These are phyloP conservation scores for Lupinus albus DNA, from an alignment of 306 rosid genomes.

Conservation along the genomic window DNA sequence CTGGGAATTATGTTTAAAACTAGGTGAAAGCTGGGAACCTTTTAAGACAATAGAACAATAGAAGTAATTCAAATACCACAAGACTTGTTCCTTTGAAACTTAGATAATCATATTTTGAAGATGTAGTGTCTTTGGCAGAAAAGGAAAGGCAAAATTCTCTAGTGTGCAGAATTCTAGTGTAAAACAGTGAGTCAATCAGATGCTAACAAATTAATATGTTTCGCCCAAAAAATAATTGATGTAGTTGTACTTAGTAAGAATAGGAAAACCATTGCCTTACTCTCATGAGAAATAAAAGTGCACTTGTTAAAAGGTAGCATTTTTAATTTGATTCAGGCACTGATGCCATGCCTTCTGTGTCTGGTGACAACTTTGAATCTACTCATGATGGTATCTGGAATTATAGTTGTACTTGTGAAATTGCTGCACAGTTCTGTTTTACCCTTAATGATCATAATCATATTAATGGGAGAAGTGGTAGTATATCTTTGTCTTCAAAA, in stretches of 20 bases:
- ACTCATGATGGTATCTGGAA: constrained; percentile 33
- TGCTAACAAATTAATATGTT: not conserved
- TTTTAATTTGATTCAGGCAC: constrained; percentile 26
- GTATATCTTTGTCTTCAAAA: constrained; percentile 6
- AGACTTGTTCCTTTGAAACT: not conserved
- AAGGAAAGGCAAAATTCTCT: constrained; percentile 7
- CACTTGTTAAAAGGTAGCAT: constrained; percentile 10
- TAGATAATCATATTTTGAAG: constrained; percentile 4
- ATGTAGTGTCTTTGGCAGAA: constrained; percentile 19
- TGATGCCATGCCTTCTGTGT: constrained; percentile 26
- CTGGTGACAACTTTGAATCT: constrained; percentile 33
- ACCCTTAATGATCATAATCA: constrained; percentile 25
- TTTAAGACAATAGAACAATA: constrained; percentile 28
- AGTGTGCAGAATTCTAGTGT: constrained; percentile 6
- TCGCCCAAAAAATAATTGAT: not conserved
- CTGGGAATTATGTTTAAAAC: not conserved
- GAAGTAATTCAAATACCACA: constrained; percentile 22
- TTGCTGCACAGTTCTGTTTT: constrained; percentile 24
- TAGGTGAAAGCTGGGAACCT: constrained; percentile 1
- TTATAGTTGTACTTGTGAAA: constrained; percentile 36
- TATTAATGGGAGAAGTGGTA: constrained; percentile 13
- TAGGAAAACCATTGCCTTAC: constrained; percentile 10
- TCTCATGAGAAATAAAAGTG: constrained; percentile 31
- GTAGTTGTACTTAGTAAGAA: constrained; percentile 27
- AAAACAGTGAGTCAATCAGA: constrained; percentile 31